Base-by-base conservation (phyloP, 2,329 filamentous ascomycete species). In the Colletotrichum sp. region DNA sequence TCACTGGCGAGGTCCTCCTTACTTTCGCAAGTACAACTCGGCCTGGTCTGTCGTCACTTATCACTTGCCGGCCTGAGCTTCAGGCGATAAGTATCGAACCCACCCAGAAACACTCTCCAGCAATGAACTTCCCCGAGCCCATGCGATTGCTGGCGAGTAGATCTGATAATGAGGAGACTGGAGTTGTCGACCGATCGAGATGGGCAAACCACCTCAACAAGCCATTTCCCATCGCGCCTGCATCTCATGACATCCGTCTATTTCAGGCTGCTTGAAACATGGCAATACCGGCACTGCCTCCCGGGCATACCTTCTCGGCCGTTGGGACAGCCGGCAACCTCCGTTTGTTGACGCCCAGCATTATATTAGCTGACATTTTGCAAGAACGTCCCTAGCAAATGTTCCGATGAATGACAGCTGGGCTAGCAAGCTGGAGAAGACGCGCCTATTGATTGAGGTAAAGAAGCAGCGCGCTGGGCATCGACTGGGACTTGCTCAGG, bases 61-160 rank as follows among this genome's bases (percentile, higher is more conserved):
- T 76, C 75, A 75, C 21, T 60, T 67, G 52, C 55, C 18, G 71
- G 71, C 9, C 71, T 52, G 21, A 70, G 71, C 75, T 71, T 59
- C 44, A 16, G 28, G 64, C 13, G 24, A 30, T 62, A 18, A 16
- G 36, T 39, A 28, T 62, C n/a, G 60, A 57, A 62, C 36, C 68
- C 72, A 68, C 68, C 36, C 26, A 55, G 34, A 13, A 72, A 44
- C 44, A 49, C 36, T 24, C 6, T 32, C 32, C 26, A 24, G 55
- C 68, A 68, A 55, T 21, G 8, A 15, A 49, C 12, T 52, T 62
- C 32, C 34, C 26, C 49, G 15, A 76, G 28, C 13, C 64, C 44
- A 64, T 64, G n/a, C 16, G 44, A 24, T 39, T 16, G 8, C 16
- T 13, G 32, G 15, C 24, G 44, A 64, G 18, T 18, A 52, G 32